phyloP scores from a whole-genome alignment of 2,329 filamentous ascomycete species.

The Aspergillus clavatus region DNA sequence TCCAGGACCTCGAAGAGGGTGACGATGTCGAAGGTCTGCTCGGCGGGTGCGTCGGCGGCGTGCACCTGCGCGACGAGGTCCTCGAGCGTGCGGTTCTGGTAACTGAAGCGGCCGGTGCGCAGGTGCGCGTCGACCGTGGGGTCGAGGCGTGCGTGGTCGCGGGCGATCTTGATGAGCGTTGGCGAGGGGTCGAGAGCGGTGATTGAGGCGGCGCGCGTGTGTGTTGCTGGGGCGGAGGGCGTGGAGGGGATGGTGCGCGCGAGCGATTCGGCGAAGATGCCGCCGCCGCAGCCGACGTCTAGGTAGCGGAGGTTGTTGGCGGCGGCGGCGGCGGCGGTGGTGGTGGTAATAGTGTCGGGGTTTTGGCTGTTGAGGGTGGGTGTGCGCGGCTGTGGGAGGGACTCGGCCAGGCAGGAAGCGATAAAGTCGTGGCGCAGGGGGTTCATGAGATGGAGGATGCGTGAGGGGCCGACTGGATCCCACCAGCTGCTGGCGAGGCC shows the following conservation, averaged over 20 bases:
- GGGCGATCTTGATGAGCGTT: conserved; percentile 57
- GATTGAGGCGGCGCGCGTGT: conserved; percentile 38
- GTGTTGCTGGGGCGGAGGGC: conserved; percentile 18
- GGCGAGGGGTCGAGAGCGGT: conserved; percentile 45
- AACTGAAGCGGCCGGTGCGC: conserved; percentile 57
- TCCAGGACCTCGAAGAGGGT: conserved; percentile 93
- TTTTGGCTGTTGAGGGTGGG: conserved; percentile 15
- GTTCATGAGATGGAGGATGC: conserved; percentile 96
- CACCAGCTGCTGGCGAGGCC: conserved; percentile 92
- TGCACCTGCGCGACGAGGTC: conserved; percentile 23
- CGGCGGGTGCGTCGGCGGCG: conserved; percentile 7
- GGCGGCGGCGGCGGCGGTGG: conserved; percentile 18
- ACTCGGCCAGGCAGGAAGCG: conserved; percentile 60
- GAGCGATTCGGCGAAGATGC: conserved; percentile 80
- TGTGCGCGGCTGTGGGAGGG: conserved; percentile 39
- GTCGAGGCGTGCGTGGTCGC: conserved; percentile 68
- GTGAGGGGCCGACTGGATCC: conserved; percentile 89
- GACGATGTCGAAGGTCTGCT: conserved; percentile 65
- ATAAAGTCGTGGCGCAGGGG: conserved; percentile 94
- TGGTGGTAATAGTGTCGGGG: no score
- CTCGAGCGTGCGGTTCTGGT: conserved; percentile 75
- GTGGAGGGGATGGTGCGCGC: conserved; percentile 38
- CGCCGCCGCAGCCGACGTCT: conserved; percentile 91
- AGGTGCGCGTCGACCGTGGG: conserved; percentile 54
- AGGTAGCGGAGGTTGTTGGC: conserved; percentile 56